Conservation (phyloP, 2,329 filamentous ascomycete species). For the Stagonosporopsis chrysanthemi region DNA sequence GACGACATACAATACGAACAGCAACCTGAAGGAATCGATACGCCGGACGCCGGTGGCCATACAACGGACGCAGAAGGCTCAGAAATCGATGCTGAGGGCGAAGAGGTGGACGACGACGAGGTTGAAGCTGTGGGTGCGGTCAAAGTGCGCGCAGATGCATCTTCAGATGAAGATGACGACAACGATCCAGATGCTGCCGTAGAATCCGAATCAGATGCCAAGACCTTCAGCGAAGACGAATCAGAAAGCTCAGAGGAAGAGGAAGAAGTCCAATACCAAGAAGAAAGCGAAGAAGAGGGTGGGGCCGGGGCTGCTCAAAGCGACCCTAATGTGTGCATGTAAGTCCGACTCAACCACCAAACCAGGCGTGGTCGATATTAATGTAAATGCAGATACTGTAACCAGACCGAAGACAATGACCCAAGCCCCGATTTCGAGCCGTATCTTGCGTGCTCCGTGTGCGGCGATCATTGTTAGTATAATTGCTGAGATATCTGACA, state of each 20-base stretch:
- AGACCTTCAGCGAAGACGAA: conserved; percentile 49
- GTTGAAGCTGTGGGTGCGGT: conserved; percentile 54
- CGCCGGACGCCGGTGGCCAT: conserved; percentile 40
- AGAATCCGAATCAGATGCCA: conserved; percentile 48
- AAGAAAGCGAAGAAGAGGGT: conserved; percentile 61
- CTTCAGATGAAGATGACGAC: conserved; percentile 51
- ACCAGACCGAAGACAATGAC: conserved; percentile 81
- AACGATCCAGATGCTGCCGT: conserved; percentile 50
- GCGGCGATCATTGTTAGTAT: conserved; percentile 81
- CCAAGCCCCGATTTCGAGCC: conserved; percentile 82
- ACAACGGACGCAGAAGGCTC: conserved; percentile 52
- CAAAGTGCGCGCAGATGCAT: conserved; percentile 46
- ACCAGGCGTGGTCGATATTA: conserved; percentile 25
- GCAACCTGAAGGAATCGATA: conserved; percentile 26
- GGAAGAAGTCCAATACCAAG: conserved; percentile 63
- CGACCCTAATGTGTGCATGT: conserved; percentile 70
- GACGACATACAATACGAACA: conserved; percentile 47
- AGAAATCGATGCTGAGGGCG: conserved; percentile 53
- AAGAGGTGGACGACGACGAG: conserved; percentile 60
- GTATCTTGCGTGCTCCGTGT: conserved; percentile 77
- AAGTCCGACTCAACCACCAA: conserved; percentile 45
- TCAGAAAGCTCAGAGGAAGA: conserved; percentile 60
- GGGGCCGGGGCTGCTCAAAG: conserved; percentile 64
- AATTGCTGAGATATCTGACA: conserved; percentile 26
- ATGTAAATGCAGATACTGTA: conserved; percentile 71